Evolutionary conservation across 2,329 filamentous ascomycete species (phyloP).

Genomic region (Mycogone perniciosa): DNA sequence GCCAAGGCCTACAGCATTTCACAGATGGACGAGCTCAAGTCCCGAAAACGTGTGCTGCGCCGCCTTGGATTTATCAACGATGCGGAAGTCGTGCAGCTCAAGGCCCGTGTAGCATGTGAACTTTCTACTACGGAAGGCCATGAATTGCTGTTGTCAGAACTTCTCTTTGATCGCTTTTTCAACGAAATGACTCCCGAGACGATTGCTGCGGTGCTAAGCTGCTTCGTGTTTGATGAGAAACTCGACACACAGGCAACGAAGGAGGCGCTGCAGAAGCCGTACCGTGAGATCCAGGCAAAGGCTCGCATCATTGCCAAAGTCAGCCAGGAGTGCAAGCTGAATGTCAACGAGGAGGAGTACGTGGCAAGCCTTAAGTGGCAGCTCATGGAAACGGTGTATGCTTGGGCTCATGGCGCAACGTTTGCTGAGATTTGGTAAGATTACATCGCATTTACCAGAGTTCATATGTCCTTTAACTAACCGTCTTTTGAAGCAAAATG

Average conservation of each 20-base stretch:
- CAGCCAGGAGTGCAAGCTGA: conserved; percentile 86
- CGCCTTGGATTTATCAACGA: conserved; percentile 95
- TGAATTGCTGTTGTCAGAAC: conserved; percentile 84
- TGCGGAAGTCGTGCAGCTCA: conserved; percentile 88
- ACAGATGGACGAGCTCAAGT: conserved; percentile 93
- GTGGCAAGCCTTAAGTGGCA: conserved; percentile 84
- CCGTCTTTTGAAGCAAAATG: conserved; percentile 68
- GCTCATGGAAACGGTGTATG: conserved; percentile 91
- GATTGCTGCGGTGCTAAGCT: conserved; percentile 78
- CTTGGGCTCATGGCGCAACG: conserved; percentile 83
- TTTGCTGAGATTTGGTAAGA: conserved; percentile 94
- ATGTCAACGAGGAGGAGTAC: conserved; percentile 93
- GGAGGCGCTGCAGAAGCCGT: conserved; percentile 82
- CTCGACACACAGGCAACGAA: conserved; percentile 69
- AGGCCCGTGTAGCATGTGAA: conserved; percentile 94
- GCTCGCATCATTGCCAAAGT: conserved; percentile 88
- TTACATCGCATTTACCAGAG: conserved; percentile 1
- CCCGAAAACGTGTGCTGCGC: conserved; percentile 87
- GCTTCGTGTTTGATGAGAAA: conserved; percentile 98
- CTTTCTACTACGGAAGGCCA: conserved; percentile 89
- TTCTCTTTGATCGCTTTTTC: conserved; percentile 97
- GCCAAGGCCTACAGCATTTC: conserved; percentile 77
- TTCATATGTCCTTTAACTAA: conserved; percentile 18
- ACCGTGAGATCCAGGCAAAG: conserved; percentile 78
- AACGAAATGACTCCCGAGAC: conserved; percentile 88